A percentile compares a stretch with the other conserved stretches of the same genome.
These are phyloP conservation scores for Pelagomonas calceolata DNA, from an alignment of 108 stramenopile genomes.

Conservation along the genomic window DNA sequence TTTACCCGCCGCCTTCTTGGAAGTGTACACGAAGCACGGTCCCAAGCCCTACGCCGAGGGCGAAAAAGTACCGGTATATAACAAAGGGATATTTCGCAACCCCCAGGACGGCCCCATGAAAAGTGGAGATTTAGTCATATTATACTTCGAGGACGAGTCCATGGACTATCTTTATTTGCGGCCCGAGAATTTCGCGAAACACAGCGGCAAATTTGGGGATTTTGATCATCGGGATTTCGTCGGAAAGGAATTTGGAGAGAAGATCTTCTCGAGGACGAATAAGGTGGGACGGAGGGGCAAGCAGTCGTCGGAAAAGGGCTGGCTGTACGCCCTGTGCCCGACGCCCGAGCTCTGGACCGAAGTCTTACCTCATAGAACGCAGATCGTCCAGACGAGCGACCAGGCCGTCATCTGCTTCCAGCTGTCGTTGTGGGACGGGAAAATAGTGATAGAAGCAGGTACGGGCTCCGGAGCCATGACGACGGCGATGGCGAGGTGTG, in stretches of 20 bases:
- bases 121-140: background rate
- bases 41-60: no score
- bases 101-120: no score
- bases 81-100: no score
- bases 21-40: no score
- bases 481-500: slow-evolving; percentile 63
- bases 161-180: background rate
- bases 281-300: background rate
- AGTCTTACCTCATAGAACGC: slow-evolving; percentile 72
- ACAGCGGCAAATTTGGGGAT: background rate
- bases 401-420: slow-evolving; percentile 62
- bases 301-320: slow-evolving; percentile 29
- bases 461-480: slow-evolving; percentile 81
- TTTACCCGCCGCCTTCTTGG: no score
- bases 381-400: slow-evolving; percentile 82
- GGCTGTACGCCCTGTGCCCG: slow-evolving; percentile 61
- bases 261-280: background rate
- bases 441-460: slow-evolving; percentile 72
- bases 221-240: background rate
- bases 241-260: background rate
- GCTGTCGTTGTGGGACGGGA: slow-evolving; percentile 69
- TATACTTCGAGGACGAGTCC: background rate
- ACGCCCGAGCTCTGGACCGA: slow-evolving; percentile 83
- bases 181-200: background rate
- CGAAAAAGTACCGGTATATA: no score